Conservation (phyloP, 1,284 basidiomycete species). For the Trichosporon ovoides region DNA sequence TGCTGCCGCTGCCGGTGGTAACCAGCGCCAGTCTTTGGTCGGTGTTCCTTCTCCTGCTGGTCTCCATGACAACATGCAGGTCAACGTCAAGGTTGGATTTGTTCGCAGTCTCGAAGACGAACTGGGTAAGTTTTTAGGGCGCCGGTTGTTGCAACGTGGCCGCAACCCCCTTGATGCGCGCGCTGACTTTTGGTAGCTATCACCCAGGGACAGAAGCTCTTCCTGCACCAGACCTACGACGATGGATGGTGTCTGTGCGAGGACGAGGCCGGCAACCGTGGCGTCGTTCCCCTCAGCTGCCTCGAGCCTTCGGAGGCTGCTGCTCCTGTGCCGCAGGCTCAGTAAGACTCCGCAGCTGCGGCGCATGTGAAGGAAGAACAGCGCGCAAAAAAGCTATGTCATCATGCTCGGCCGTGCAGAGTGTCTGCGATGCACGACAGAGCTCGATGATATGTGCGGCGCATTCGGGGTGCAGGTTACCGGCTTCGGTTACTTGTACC, state of each 20-base stretch:
- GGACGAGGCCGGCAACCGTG: slow-evolving; percentile 38
- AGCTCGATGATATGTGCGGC: no score
- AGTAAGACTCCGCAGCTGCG: background rate
- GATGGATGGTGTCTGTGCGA: slow-evolving; percentile 49
- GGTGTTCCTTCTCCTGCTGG: slow-evolving; percentile 15
- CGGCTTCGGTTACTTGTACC: background rate
- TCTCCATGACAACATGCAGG: slow-evolving; percentile 42
- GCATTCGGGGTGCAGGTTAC: background rate
- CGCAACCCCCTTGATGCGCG: no score
- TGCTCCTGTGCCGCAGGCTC: background rate
- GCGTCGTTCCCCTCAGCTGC: slow-evolving; percentile 47
- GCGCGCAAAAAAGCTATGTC: no score
- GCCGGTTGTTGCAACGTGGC: no score
- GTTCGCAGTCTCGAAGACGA: slow-evolving; percentile 47
- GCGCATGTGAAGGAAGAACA: no score
- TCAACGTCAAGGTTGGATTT: slow-evolving; percentile 45
- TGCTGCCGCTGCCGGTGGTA: background rate
- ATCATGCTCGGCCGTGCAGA: no score
- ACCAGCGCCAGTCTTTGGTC: slow-evolving; percentile 2
- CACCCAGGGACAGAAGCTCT: slow-evolving; percentile 46
- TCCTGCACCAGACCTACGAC: slow-evolving; percentile 46
- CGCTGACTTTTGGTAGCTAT: slow-evolving; percentile 33
- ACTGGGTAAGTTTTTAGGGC: slow-evolving; percentile 43
- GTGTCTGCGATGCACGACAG: no score
- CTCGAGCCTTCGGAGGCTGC: slow-evolving; percentile 33